Evolutionary conservation across 768 basidiomycete genomes (phyloP).

Genomic region (Lactifluus pinguis): DNA sequence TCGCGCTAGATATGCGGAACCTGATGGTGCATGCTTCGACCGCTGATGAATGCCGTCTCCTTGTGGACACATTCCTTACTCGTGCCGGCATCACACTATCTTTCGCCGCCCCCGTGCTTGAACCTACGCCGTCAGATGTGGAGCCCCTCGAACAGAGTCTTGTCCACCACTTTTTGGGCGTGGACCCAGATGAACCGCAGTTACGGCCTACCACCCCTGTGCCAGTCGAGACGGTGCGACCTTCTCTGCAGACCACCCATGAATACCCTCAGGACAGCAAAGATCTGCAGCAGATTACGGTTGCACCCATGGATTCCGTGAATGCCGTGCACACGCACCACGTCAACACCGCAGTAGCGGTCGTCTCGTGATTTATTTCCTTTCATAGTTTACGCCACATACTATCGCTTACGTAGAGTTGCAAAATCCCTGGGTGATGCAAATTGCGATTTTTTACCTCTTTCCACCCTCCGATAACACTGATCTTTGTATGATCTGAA

Average conservation of each 20-base stretch:
- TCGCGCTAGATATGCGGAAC: slow-evolving; percentile 58
- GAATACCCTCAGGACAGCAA: background rate
- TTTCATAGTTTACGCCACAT: background rate
- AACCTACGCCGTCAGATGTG: slow-evolving; percentile 1
- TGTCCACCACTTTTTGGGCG: slow-evolving; percentile 8
- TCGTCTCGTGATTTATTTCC: slow-evolving; percentile 9
- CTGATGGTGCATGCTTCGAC: slow-evolving; percentile 60
- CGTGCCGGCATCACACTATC: slow-evolving; percentile 18
- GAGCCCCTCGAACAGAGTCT: slow-evolving; percentile 10
- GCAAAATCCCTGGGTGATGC: no score
- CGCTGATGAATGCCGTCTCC: slow-evolving; percentile 76
- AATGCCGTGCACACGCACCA: slow-evolving; percentile 4
- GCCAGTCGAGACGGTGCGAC: background rate
- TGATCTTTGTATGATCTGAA: no score
- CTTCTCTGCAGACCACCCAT: background rate
- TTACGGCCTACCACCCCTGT: background rate
- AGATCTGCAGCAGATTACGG: background rate
- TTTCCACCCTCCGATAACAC: no score
- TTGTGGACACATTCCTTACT: slow-evolving; percentile 74
- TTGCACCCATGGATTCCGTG: background rate
- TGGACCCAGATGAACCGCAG: slow-evolving; percentile 1
- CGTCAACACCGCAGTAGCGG: background rate
- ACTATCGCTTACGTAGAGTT: no score
- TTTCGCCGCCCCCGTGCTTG: slow-evolving; percentile 25
- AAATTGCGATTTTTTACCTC: no score